Percentiles rank a stretch among this genome's conserved stretches.
Evolutionary conservation across 352 stramenopile genomes (phyloP).

Genomic region (Pythium utonaiense): DNA sequence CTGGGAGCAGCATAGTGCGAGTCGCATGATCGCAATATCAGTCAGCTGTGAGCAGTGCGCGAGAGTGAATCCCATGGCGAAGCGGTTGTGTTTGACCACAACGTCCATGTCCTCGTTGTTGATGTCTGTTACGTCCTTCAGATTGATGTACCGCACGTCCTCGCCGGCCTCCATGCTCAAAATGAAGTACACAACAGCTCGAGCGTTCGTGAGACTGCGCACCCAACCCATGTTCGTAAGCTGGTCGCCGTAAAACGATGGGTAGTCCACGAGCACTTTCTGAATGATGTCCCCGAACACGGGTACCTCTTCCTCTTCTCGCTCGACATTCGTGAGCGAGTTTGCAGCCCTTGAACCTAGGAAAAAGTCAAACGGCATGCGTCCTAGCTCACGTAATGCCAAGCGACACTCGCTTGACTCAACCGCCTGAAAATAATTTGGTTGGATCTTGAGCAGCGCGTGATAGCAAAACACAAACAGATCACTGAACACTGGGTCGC

Average conservation of each 20-base stretch:
- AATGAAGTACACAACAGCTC: constrained; percentile 61
- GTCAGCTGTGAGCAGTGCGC: constrained; percentile 35
- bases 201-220: constrained; percentile 38
- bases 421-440: constrained; percentile 54
- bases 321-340: constrained; percentile 55
- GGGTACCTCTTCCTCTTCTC: constrained; percentile 32
- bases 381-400: constrained; percentile 39
- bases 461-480: constrained; percentile 74
- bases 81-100: constrained; percentile 52
- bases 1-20: constrained; percentile 46
- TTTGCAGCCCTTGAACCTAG: constrained; percentile 50
- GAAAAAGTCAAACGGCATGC: constrained; percentile 73
- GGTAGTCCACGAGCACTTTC: constrained; percentile 54
- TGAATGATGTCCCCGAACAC: constrained; percentile 73
- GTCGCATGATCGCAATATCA: constrained; percentile 37
- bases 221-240: constrained; percentile 70
- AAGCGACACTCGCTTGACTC: constrained; percentile 50
- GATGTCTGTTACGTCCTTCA: constrained; percentile 52
- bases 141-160: constrained; percentile 45
- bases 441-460: constrained; percentile 41
- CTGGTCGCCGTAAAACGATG: constrained; percentile 65
- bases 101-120: constrained; percentile 53
- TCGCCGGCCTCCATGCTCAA: constrained; percentile 51
- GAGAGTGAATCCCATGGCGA: constrained; percentile 42
- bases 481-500: constrained; percentile 68